Base-by-base conservation (phyloP, 768 basidiomycete genomes). In the Dioszegia crocea region DNA sequence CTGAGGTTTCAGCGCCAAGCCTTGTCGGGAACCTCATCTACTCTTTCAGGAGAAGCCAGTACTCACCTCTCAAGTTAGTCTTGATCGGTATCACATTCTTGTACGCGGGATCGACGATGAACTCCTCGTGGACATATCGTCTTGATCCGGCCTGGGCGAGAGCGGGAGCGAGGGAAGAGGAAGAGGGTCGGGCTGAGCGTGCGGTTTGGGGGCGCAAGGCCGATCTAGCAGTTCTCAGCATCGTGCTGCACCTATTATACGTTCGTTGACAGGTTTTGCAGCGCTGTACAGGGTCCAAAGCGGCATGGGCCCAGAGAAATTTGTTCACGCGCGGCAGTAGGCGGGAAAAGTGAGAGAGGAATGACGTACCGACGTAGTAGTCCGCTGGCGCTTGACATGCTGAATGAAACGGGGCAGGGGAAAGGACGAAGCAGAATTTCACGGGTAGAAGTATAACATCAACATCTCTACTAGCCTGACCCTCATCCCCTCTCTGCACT, bases 71-170 rank as follows among this genome's bases (percentile, higher is more conserved):
- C 46, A 71, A 55, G 49, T 71, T 71, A 1, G 69, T 71, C 39
- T 66, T 67, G 31, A 71, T 71, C 48, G 69, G 69, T 9, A 71
- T 39, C 43, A 63, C 45, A 44, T 70, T 70, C 59, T 70, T 70
- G 39, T 70, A 59, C 19, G 57, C 53, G 5, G 64, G 47, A 19
- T 48, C 47, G 16, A 48, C 27, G 5, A 48, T 48, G 11, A 31
- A 30, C n/a, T 48, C 47, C 19, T 48, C 47, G 27, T 48, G 47
- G 17, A 48, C 47, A 48, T 48, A 31, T 29, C 47, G 47, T 31
- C 29, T 48, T 3, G 27, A 30, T 10, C 48, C 36, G 38, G 57
- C 52, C 11, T 36, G 19, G 8, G 53, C 47, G 29, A 23, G 23
- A 24, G 27, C 47, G 47, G 24, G 26, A 10, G 47, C 3, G 9